These are phyloP conservation scores for Hibiscus tridactylites DNA, from an alignment of 345 rosid species.

Conservation along the genomic window DNA sequence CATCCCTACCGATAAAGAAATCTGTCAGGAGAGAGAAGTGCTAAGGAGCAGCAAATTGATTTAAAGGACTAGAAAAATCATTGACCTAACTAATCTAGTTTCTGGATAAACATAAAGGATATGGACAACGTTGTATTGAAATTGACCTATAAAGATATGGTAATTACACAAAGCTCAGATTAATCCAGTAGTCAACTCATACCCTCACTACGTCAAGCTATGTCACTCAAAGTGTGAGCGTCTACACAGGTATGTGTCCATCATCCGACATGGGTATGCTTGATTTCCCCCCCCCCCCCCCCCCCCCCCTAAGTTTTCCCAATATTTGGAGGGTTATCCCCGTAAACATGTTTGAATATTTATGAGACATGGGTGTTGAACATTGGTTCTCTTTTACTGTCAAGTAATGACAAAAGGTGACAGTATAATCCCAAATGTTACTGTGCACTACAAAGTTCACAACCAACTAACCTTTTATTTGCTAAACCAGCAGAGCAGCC, in stretches of 20 bases:
- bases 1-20: slow-evolving; percentile 22
- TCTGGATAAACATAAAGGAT: not conserved
- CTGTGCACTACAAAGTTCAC: not conserved
- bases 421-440: not conserved
- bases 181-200: not conserved
- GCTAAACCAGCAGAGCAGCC: slow-evolving; percentile 36
- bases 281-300: no score
- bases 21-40: not conserved
- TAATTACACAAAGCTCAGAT: not conserved
- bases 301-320: no score
- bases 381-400: not conserved
- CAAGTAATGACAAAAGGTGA: not conserved
- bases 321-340: no score
- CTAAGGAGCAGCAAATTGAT: not conserved
- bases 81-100: not conserved
- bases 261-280: no score
- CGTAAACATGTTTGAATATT: not conserved
- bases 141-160: not conserved
- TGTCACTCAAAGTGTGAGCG: not conserved
- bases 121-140: not conserved
- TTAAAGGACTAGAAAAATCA: not conserved
- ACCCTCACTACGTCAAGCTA: not conserved
- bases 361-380: not conserved
- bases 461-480: slow-evolving; percentile 28
- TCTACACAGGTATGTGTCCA: no score